phyloP scores from a whole-genome alignment of 257 asterid genomes.

The Lithospermum erythrorhizon region DNA sequence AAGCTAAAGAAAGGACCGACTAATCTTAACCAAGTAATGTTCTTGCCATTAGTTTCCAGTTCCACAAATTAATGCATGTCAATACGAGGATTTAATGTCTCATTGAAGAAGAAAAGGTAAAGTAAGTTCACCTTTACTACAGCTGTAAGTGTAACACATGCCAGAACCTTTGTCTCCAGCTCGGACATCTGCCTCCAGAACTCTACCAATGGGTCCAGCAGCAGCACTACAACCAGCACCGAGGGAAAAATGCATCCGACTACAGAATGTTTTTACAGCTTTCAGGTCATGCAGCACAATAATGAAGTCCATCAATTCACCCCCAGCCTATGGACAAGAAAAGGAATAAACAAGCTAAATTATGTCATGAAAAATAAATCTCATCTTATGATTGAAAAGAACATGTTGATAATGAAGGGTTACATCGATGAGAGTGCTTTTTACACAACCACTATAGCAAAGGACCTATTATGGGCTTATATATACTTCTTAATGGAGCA shows the following conservation, averaged over 20 bases:
- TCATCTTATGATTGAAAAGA: not conserved
- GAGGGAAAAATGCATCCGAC: constrained; percentile 95
- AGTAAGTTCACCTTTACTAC: constrained; percentile 72
- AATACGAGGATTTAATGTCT: constrained; percentile 1
- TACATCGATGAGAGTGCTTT: too few relatives aligned
- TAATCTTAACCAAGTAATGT: too few relatives aligned
- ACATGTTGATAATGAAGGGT: not conserved
- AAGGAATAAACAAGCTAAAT: not conserved
- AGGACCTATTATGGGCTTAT: too few relatives aligned
- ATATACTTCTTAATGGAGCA: constrained; percentile 1
- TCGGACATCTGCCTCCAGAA: constrained; percentile 88
- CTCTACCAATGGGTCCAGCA: constrained; percentile 98
- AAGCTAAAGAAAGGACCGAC: too few relatives aligned
- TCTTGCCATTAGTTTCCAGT: too few relatives aligned
- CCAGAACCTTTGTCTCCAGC: constrained; percentile 99
- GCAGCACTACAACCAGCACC: constrained; percentile 99
- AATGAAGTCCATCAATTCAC: constrained; percentile 94
- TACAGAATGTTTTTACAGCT: constrained; percentile 93
- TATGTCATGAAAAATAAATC: not conserved
- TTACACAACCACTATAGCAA: too few relatives aligned
- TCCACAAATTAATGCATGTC: not conserved
- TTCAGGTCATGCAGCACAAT: constrained; percentile 76
- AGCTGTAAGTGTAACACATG: constrained; percentile 96
- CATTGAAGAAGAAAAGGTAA: not conserved
- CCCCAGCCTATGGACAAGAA: constrained; percentile 51